These are phyloP conservation scores for Stagonosporopsis cucurbitacearum DNA, from an alignment of 2,329 filamentous ascomycete genomes.

Conservation along the genomic window DNA sequence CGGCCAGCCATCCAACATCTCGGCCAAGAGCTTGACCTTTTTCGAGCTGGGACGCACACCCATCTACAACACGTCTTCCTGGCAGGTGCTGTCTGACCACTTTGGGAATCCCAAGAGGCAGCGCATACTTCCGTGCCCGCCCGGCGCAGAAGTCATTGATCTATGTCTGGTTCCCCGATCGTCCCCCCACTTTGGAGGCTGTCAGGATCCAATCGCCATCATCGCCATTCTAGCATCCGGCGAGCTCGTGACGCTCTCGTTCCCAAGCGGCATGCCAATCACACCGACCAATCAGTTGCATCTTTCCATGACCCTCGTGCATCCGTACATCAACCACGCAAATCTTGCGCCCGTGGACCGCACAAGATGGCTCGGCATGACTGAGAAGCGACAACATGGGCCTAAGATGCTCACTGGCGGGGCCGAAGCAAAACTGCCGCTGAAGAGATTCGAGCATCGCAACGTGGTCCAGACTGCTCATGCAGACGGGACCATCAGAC, in stretches of 20 bases:
- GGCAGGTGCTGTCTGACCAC: slow-evolving; percentile 80
- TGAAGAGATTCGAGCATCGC: slow-evolving; percentile 80
- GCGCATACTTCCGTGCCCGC: slow-evolving; percentile 75
- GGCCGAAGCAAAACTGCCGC: slow-evolving; percentile 70
- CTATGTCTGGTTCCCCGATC: slow-evolving; percentile 82
- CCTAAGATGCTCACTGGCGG: slow-evolving; percentile 82
- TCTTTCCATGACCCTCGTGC: slow-evolving; percentile 83
- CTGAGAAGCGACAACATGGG: slow-evolving; percentile 80
- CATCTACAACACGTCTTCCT: slow-evolving; percentile 88
- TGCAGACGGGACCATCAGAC: slow-evolving; percentile 85
- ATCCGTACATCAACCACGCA: slow-evolving; percentile 82
- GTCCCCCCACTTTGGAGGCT: slow-evolving; percentile 85
- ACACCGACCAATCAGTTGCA: slow-evolving; percentile 92
- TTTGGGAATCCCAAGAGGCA: slow-evolving; percentile 77
- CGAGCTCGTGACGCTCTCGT: slow-evolving; percentile 87
- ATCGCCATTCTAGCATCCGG: slow-evolving; percentile 82
- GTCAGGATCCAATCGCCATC: slow-evolving; percentile 88
- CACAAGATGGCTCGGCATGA: slow-evolving; percentile 85
- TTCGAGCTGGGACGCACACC: slow-evolving; percentile 89
- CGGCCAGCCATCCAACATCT: slow-evolving; percentile 71
- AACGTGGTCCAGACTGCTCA: slow-evolving; percentile 88
- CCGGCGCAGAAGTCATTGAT: slow-evolving; percentile 76
- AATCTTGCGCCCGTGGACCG: slow-evolving; percentile 77
- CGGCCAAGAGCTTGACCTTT: slow-evolving; percentile 81
- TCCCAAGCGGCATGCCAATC: slow-evolving; percentile 89